Base-by-base conservation (phyloP, 1,284 basidiomycete species). In the Puccinia sorghi region DNA sequence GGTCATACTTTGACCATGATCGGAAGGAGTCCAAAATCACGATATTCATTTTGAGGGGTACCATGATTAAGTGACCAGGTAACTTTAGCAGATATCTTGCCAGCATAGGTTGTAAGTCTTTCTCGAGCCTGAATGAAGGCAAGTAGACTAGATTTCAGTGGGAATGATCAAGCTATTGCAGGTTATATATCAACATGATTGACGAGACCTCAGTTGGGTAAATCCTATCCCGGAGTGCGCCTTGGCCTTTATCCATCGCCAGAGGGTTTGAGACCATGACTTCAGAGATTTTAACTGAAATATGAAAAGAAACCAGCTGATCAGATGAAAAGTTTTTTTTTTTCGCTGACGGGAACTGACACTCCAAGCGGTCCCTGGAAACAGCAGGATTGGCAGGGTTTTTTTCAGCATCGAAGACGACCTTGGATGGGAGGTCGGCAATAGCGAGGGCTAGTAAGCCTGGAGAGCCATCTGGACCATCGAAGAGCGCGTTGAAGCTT, bases 401-500 rank as follows among this genome's bases (percentile, higher is more conserved):
- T 73, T 88, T 89, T n/a, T 90, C 63, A 12, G 82, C 90, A 86
- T 98, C 96, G 83, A 97, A 99, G 0, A 96, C 90, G 43, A 96
- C 93, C 80, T 93, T 91, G 82, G 93, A 90, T 0, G 92, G 91
- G 66, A 99, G 91, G 81, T 97, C 93, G 82, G 90, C 88, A 8
- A 98, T 84, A 9, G 89, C 93, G 17, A 94, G 86, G 79, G 90
- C 90, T 13, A 99, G 85, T 13, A 99, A 85, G 0, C 97, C 97
- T 32, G 88, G 88, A 3, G 91, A 91, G 72, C 93, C 90, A 11
- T 89, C 89, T 81, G 92, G 90, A 7, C 91, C 91, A 64, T 79
- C 67, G 84, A 97, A 93, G 43, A 99, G 88, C 13, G 94, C 91
- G 85, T 99, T 97, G 88, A 99, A 99, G 59, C 93, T 94, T 85